Evolutionary conservation across 768 basidiomycete genomes (phyloP), one percentile per base, ranked within the genome.

Genomic region (Cubamyces lactineus): DNA sequence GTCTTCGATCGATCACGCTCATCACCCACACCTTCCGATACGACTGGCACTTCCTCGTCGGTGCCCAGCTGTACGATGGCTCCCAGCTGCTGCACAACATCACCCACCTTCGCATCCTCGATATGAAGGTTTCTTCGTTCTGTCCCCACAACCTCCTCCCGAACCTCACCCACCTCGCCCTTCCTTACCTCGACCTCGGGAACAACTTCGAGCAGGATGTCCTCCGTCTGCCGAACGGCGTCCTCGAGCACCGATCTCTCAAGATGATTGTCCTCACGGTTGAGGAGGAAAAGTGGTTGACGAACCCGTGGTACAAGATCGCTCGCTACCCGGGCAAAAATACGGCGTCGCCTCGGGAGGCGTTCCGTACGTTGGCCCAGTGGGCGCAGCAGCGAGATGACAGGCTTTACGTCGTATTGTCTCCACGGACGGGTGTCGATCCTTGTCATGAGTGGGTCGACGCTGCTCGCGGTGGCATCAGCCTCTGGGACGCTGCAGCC

Each of bases 91-190:
- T 69, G 28, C 60, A 66, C 17, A 68, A 68, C 53, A 66, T 71
- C 61, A 70, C 70, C 3, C 66, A 67, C 34, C 64, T 71, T 7
- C 68, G 64, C 21, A 58, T 71, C 34, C 58, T 63, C 49, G 60
- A 65, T 60, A 62, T 70, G 66, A 57, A 58, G 46, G 47, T 66
- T 28, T 67, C 62, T 3, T 21, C 66, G 2, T 70, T 66, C 63
- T 58, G 64, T 19, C 70, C 70, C 0, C 57, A 70, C 53, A 65
- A 64, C 51, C 63, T 66, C 42, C 63, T 71, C 8, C 67, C 67
- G 3, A 66, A 64, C 46, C 70, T 71, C 38, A 71, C 70, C 0
- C 69, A 71, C 47, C 62, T 71, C 39, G 70, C 70, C 2, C 59
- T 71, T 17, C 68, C 70, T 0, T 67, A 64, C 60, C 59, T 68